Conservation (phyloP, 2,329 filamentous ascomycete species). For the Pseudocercospora fuligena region DNA sequence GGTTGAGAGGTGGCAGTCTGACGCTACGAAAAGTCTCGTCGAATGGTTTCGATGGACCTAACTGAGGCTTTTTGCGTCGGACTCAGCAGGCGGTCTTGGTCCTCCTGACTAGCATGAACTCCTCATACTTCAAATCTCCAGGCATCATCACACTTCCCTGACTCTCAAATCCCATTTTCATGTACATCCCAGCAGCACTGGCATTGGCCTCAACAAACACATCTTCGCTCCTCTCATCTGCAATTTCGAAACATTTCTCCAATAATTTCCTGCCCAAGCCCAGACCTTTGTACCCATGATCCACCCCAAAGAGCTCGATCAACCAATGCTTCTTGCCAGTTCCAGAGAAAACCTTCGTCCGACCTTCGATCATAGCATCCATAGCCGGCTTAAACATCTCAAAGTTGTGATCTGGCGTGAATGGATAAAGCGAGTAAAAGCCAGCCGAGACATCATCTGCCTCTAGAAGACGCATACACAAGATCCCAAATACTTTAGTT, state of each 20-base stretch:
- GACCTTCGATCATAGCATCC: constrained; percentile 15
- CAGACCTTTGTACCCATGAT: constrained; percentile 29
- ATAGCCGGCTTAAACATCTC: constrained; percentile 14
- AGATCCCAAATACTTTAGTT: constrained; percentile 22
- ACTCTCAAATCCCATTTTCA: constrained; percentile 22
- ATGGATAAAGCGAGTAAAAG: constrained; percentile 19
- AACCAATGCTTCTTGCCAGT: constrained; percentile 12
- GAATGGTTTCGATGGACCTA: background rate
- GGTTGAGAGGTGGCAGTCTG: no score
- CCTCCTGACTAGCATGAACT: constrained; percentile 17
- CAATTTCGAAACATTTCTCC: constrained; percentile 29
- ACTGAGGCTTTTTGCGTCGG: background rate
- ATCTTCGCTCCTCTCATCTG: constrained; percentile 25
- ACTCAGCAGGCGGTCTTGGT: background rate
- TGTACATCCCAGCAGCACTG: constrained; percentile 26
- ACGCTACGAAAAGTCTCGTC: background rate
- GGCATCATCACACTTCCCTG: constrained; percentile 18
- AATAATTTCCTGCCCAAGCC: constrained; percentile 31
- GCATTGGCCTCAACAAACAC: constrained; percentile 36
- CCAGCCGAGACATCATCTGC: constrained; percentile 20
- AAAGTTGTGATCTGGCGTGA: constrained; percentile 31
- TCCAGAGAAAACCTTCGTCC: constrained; percentile 10
- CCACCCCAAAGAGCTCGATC: constrained; percentile 35
- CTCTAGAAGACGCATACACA: constrained; percentile 28
- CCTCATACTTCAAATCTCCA: constrained; percentile 13